These are phyloP conservation scores for Paradendryphiella salina DNA, from an alignment of 2,329 filamentous ascomycete species.

Conservation along the genomic window DNA sequence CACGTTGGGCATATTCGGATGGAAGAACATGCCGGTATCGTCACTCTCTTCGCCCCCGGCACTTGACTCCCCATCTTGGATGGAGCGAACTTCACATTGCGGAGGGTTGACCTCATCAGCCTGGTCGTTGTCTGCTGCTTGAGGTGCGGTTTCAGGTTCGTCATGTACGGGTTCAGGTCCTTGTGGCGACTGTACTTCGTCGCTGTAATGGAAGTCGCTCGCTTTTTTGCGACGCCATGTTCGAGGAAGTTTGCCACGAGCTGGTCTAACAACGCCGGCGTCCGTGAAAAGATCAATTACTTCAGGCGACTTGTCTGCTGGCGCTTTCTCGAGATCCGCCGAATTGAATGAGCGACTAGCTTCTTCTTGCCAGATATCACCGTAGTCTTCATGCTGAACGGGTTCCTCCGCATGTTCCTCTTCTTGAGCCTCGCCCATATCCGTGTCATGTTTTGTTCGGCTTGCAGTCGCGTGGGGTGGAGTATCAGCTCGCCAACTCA, in stretches of 20 bases:
- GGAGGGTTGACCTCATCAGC: conserved; percentile 14
- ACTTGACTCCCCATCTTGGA: conserved; percentile 14
- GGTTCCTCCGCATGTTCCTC: conserved; percentile 4
- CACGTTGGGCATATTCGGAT: conserved; percentile 35
- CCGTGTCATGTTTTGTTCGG: not conserved
- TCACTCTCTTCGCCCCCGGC: conserved; percentile 37
- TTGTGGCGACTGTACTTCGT: conserved; percentile 40
- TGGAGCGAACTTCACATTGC: conserved; percentile 9
- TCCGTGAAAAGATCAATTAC: conserved; percentile 44
- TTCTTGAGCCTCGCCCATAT: conserved; percentile 2
- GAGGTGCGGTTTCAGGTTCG: conserved; percentile 4
- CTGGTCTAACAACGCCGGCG: conserved; percentile 36
- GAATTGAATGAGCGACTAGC: conserved; percentile 45
- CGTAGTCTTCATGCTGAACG: conserved; percentile 24
- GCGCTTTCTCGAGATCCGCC: conserved; percentile 23
- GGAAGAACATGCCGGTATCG: conserved; percentile 47
- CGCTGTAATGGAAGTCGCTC: conserved; percentile 45
- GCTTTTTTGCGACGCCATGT: conserved; percentile 50
- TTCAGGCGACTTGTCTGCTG: conserved; percentile 20
- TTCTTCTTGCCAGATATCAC: conserved; percentile 55
- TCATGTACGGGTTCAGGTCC: conserved; percentile 8
- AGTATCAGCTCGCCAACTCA: conserved; percentile 40
- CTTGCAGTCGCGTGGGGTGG: conserved; percentile 8
- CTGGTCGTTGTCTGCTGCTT: conserved; percentile 17
- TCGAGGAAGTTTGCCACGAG: conserved; percentile 47